Base-by-base conservation (phyloP, 345 rosid species). In the Citrus reticulata region DNA sequence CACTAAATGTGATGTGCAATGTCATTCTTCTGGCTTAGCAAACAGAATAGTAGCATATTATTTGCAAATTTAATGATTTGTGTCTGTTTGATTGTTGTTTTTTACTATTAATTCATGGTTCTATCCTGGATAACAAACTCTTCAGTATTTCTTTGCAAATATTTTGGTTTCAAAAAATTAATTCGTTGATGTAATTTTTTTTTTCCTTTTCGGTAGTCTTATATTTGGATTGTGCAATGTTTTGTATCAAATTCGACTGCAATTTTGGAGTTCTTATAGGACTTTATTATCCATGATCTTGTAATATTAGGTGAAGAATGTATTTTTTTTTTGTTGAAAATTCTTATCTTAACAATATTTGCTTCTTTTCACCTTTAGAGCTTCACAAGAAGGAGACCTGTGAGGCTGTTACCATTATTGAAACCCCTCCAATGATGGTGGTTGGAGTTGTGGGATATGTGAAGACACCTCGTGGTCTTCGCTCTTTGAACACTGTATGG, bases 311-410 rank as follows among this genome's bases (percentile, higher is more conserved):
- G 58, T 54, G 58, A 17, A 54, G 58, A 5, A 16, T 17, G 20
- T 17, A 0, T 1, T 1, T 54, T 51, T 49, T 54, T 54, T 20
- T 54, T 17, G 58, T 46, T 46, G 51, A 46, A 42, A 51, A 51
- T 51, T 13, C 22, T 51, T 51, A 51, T 51, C 57, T 54, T 16
- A 17, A 54, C 22, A 17, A 54, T 54, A 54, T 17, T 16, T 54
- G 58, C 25, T 1, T 42, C 11, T 29, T 14, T 64, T 61, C 66
- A n/a, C 24, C 24, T 68, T 24, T 64, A 93, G 95, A 93, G 88
- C 95, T 93, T 71, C 98, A 92, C 91, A 93, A 93, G 91, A 93
- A 93, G 84, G 97, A 93, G 87, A 91, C 98, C 2, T 92, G 97
- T 54, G 98, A 93, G 79, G 96, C 98, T 66, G 98, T 93, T 60